phyloP scores from a whole-genome alignment of 1,139 yeast genomes.

The Wickerhamiella infanticola region DNA sequence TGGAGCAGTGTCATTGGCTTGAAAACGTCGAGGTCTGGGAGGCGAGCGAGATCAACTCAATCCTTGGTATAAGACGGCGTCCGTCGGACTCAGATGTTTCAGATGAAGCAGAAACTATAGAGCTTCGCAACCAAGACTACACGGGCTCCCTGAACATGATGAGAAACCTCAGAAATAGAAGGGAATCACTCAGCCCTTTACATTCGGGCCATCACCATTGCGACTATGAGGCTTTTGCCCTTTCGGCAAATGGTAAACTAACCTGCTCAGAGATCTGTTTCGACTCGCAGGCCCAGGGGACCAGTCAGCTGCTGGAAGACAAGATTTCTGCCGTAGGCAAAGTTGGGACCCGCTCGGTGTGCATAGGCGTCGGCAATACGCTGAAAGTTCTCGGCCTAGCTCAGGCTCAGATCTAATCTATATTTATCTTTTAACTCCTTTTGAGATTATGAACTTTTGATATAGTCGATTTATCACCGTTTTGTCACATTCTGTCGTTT shows the following conservation, averaged over 20 bases:
- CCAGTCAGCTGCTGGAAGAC: constrained; percentile 28
- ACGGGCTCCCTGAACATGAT: too few relatives aligned
- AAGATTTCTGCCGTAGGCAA: constrained; percentile 40
- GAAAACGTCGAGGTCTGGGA: constrained; percentile 61
- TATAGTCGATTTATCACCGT: too few relatives aligned
- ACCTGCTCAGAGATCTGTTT: constrained; percentile 44
- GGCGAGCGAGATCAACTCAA: constrained; percentile 56
- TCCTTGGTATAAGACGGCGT: constrained; percentile 47
- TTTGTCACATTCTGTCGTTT: background rate
- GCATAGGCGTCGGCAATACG: constrained; percentile 56
- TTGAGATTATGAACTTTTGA: background rate
- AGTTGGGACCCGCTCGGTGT: constrained; percentile 65
- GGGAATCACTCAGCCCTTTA: too few relatives aligned
- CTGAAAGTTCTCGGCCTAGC: constrained; percentile 64
- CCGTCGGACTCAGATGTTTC: constrained; percentile 17
- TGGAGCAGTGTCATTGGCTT: constrained; percentile 56
- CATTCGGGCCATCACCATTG: background rate
- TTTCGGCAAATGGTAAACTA: constrained; percentile 48
- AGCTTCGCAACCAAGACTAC: background rate
- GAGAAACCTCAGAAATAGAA: too few relatives aligned
- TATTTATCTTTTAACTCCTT: background rate
- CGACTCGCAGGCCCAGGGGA: background rate
- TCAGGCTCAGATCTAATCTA: background rate
- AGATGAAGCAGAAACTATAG: too few relatives aligned
- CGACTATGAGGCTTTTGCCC: constrained; percentile 68